Base-by-base conservation (phyloP, 805 yeast genomes). In the Zygosaccharomyces pseudorouxii region DNA sequence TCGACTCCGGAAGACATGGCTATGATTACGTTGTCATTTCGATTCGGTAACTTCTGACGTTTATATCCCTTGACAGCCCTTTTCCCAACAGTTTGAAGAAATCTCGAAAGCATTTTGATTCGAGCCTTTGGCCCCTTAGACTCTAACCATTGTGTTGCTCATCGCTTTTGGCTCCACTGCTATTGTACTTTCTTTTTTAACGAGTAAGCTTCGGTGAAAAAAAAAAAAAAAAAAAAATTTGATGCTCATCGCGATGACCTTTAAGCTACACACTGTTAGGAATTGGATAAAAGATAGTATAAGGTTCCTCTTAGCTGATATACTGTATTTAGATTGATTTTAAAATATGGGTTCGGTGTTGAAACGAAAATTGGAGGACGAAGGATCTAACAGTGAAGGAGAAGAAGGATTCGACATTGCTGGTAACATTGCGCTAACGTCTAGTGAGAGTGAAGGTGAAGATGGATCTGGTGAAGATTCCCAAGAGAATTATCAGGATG, bases 1-100 rank as follows among this genome's bases (percentile, higher is more conserved):
- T 93, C 99, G 0, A 93, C 98, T 0, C 99, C 99, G 0, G 96
- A 86, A 1, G 97, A 88, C 96, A 93, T 87, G 6, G 98, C 97
- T 4, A 93, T 80, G 18, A 86, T 70, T 19, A 92, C 77, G 46
- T 76, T 79, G 57, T 87, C 96, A 28, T 73, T 64, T 8, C 54
- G 54, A 0, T 56, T 52, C 0, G 92, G 92, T 16, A 56, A 12
- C 28, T n/a, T 23, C 30, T 52, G 55, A 4, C 54, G 46, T 14
- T 48, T 46, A 12, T 58, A 56, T 2, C 62, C 56, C 3, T 43
- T 36, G 4, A 55, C 30, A 3, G 27, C 31, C 27, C 64, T 47
- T 11, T 48, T 50, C 4, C 40, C 36, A 16, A 47, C 36, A 16
- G 49, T 10, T 11, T 50, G 47, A 19, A 35, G 10, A 42, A 49